Base-by-base conservation (phyloP, 495 filamentous ascomycete species). In the Entonaema liquescens region DNA sequence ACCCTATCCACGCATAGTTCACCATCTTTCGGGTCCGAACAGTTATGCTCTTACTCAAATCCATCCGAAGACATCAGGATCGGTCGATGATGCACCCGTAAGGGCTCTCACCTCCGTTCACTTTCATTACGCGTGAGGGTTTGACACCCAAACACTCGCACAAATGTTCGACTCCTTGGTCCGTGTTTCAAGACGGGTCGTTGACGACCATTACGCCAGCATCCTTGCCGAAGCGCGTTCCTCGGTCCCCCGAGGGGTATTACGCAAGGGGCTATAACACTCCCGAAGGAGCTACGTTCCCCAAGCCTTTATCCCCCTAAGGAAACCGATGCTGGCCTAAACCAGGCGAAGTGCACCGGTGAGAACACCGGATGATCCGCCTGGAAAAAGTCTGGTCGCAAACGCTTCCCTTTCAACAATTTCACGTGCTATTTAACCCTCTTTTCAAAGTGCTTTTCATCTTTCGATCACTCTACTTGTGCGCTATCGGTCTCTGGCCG, bases 381-480 rank as follows among this genome's bases (percentile, higher is more conserved):
- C 50, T 31, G 26, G 50, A 54, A 54, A 54, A 54, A 25, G 50
- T 54, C 50, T 54, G 50, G 50, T 54, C 50, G 50, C 50, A 54
- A 54, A 54, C 50, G 50, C 50, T 54, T 54, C 50, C 50, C 50
- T 54, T 54, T 54, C 50, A 54, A 54, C 50, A 54, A 54, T 54
- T 54, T 54, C 50, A 54, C 50, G 50, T 54, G 50, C 50, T 54
- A 54, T 54, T 54, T 54, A 54, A 54, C 50, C 50, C 50, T 54
- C 50, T 54, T 54, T 54, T 54, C 50, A 54, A 54, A 54, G 50
- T 54, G 17, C 50, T 54, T 54, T 54, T 54, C 50, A 54, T 54
- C 50, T 54, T 54, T 54, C 50, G 50, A 54, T 54, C 50, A 54
- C 50, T 54, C 50, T 54, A 54, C 50, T 54, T 54, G 50, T 54